phyloP scores from a whole-genome alignment of 2,329 filamentous ascomycete species.

The Ophiostoma pallidulum region DNA sequence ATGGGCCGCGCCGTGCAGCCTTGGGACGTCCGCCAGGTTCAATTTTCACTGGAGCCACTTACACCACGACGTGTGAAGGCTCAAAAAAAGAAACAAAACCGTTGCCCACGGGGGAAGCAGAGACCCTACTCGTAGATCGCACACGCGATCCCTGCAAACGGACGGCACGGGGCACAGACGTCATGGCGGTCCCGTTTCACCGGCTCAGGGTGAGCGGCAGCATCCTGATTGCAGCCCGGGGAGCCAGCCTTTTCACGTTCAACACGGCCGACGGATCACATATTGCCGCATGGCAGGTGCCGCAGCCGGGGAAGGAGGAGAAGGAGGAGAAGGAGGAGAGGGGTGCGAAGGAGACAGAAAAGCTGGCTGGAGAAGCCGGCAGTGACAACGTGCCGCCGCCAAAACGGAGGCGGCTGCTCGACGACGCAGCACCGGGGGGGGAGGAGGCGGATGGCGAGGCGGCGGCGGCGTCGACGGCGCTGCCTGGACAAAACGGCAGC shows the following conservation, averaged over 20 bases:
- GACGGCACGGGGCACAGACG: too few species aligned
- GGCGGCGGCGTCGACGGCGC: not conserved
- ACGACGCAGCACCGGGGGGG: not conserved
- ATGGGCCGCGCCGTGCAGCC: not conserved
- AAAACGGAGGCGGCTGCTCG: slow-evolving; percentile 10
- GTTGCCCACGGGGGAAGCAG: too few species aligned
- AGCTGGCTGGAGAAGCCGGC: not conserved
- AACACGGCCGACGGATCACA: slow-evolving; percentile 46
- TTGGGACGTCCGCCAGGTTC: not conserved
- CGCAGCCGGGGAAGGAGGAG: slow-evolving; percentile 18
- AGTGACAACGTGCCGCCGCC: slow-evolving; percentile 7
- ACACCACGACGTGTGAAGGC: slow-evolving; percentile 1
- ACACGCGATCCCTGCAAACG: too few species aligned
- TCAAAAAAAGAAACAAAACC: too few species aligned
- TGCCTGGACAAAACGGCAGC: not conserved
- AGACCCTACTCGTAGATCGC: too few species aligned
- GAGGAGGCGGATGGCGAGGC: not conserved
- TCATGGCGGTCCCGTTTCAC: slow-evolving; percentile 48
- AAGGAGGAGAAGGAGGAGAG: not conserved
- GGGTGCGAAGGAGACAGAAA: too few species aligned
- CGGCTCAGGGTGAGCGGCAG: slow-evolving; percentile 45
- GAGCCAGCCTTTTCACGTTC: slow-evolving; percentile 61
- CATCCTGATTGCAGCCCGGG: slow-evolving; percentile 64
- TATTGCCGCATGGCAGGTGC: slow-evolving; percentile 53
- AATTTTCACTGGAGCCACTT: slow-evolving; percentile 6